Base-by-base conservation (phyloP, 1,139 yeast genomes). In the Protomyces macrosporus region DNA sequence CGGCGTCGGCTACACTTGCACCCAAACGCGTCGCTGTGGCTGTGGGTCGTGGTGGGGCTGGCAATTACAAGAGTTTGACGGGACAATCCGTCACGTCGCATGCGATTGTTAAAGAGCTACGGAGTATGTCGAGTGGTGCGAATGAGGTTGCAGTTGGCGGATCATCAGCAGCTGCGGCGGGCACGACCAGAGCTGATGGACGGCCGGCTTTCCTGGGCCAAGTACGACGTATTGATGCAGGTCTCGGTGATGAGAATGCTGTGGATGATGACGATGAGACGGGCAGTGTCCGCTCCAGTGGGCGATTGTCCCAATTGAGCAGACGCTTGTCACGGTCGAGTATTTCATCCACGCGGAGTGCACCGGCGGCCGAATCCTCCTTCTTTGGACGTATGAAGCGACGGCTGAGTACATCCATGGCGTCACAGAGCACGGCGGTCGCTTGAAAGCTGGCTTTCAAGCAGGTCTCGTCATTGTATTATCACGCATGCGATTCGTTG, bases 381-480 rank as follows among this genome's bases (percentile, higher is more conserved):
- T 58, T 58, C 51, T 58, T 58, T 42, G 62, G 62, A 50, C 53
- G 45, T 39, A 58, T 58, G 56, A 39, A 55, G 34, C 45, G 62
- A 33, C 55, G 62, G 6, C 53, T 58, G 10, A 40, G 53, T 16
- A 42, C 30, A 23, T 42, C 48, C 12, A n/a, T 42, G 48, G 48
- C 30, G 16, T 10, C 48, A 42, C 48, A 42, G 6, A 23, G 10
- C 30, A 42, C 48, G 10, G 48, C 32, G 9, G 48, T 42, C 7
- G 48, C 48, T 14, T 42, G 48, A 42, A 12, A 23, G 23, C 23
- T 23, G 23, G 23, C 23, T 23, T 23, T 2, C 48, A 30, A 42
- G 48, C 48, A n/a, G 48, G 48, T 42, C 48, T 42, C 48, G 48
- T 14, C 23, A 23, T 23, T 23, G 23, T 23, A 23, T 23, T n/a